Conservation (phyloP, 257 asterid genomes). For the Capsicum pubescens region DNA sequence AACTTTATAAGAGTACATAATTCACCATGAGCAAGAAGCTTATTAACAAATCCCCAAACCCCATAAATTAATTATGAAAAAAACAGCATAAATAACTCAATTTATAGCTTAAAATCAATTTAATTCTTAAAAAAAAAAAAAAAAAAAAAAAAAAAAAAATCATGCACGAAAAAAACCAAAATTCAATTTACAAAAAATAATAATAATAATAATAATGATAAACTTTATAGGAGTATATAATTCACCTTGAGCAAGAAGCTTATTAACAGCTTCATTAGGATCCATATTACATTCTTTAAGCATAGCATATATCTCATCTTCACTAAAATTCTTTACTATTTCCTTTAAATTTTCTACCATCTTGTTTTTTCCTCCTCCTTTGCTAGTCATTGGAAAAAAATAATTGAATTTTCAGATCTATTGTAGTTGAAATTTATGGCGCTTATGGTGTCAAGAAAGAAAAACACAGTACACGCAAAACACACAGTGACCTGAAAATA, state of each 20-base stretch:
- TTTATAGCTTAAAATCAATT: too few relatives aligned
- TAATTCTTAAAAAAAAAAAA: too few relatives aligned
- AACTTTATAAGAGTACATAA: too few relatives aligned
- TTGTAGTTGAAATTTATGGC: neutral
- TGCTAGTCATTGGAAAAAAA: slow-evolving; percentile 10
- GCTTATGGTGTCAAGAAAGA: neutral
- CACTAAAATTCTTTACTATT: slow-evolving; percentile 68
- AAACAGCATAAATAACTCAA: too few relatives aligned
- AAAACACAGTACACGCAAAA: neutral
- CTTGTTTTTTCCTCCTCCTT: slow-evolving; percentile 16
- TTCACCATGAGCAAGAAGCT: too few relatives aligned
- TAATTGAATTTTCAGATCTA: neutral
- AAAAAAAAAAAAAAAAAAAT: too few relatives aligned
- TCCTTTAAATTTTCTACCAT: slow-evolving; percentile 66
- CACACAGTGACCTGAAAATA: neutral
- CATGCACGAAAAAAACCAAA: too few relatives aligned
- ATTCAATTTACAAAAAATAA: too few relatives aligned
- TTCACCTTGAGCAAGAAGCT: slow-evolving; percentile 65
- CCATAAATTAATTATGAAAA: too few relatives aligned
- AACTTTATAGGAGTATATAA: too few relatives aligned
- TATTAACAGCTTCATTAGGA: slow-evolving; percentile 87
- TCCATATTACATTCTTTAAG: slow-evolving; percentile 92
- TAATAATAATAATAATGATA: too few relatives aligned
- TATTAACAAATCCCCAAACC: too few relatives aligned
- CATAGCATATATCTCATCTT: slow-evolving; percentile 83